phyloP scores from a whole-genome alignment of 768 basidiomycete species.

The Xerocomellus amylosporus region DNA sequence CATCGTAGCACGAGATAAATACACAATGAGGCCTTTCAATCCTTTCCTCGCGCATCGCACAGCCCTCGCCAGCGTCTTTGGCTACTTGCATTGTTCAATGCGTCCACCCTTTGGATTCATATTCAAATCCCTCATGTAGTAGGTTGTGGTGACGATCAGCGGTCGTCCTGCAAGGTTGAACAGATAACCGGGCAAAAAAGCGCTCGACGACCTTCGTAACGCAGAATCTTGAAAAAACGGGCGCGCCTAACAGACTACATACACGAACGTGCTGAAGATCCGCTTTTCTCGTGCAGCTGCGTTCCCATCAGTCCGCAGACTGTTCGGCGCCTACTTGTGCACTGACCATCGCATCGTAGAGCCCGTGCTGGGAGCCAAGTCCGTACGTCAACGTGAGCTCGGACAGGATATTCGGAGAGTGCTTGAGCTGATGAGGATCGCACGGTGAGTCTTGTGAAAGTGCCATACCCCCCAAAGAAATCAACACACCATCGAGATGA shows the following conservation, averaged over 20 bases:
- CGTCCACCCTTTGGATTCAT: no score
- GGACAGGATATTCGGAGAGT: conserved; percentile 55
- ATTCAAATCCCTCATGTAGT: no score
- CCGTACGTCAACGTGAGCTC: conserved; percentile 78
- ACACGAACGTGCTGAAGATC: neutral
- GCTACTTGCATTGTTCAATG: no score
- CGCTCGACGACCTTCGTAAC: no score
- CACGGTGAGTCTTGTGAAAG: neutral
- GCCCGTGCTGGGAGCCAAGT: conserved; percentile 77
- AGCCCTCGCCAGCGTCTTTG: no score
- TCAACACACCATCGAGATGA: conserved; percentile 73
- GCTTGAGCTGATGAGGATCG: conserved; percentile 55
- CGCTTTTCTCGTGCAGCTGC: neutral
- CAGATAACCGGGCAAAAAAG: no score
- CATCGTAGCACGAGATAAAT: no score
- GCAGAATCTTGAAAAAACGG: neutral
- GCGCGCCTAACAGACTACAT: neutral
- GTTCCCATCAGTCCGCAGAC: neutral
- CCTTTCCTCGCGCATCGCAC: no score
- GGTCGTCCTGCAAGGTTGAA: no score
- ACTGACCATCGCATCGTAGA: conserved; percentile 48
- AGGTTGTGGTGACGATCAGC: no score
- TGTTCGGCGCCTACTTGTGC: conserved; percentile 25
- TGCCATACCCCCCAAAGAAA: neutral
- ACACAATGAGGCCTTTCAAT: no score